Conservation (phyloP, 2,329 filamentous ascomycete species). For the Pseudogymnoascus sp. region DNA sequence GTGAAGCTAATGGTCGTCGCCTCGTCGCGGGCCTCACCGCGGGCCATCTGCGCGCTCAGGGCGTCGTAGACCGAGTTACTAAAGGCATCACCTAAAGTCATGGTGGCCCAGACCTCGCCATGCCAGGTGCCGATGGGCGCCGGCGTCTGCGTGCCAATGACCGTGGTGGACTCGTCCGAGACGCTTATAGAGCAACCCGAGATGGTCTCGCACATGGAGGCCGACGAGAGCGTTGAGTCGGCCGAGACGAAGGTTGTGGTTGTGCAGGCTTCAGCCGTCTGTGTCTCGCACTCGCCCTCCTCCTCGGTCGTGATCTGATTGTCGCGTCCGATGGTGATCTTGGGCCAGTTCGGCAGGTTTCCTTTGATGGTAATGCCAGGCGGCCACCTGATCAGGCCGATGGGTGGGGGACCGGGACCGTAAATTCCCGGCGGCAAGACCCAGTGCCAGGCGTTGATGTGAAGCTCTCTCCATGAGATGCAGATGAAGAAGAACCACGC, state of each 20-base stretch:
- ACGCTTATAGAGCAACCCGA: conserved; percentile 16
- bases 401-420: conserved; percentile 15
- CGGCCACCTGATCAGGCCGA: not conserved
- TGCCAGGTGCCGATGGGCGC: conserved; percentile 13
- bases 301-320: conserved; percentile 12
- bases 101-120: conserved; percentile 11
- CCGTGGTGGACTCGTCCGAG: conserved; percentile 12
- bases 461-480: conserved; percentile 15
- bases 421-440: conserved; percentile 19
- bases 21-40: conserved; percentile 2
- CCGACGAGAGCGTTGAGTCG: conserved; percentile 13
- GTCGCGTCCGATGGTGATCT: conserved; percentile 15
- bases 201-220: conserved; percentile 16
- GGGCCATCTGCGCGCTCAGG: not conserved
- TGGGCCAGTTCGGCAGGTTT: conserved; percentile 19
- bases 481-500: conserved; percentile 21
- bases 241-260: not conserved
- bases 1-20: not conserved
- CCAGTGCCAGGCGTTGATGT: conserved; percentile 11
- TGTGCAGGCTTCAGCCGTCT: conserved; percentile 14
- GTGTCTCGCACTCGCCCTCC: conserved; percentile 14
- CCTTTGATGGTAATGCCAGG: conserved; percentile 14
- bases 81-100: not conserved
- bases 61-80: conserved; percentile 13
- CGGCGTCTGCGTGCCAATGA: conserved; percentile 13